Conservation (phyloP, 2,329 filamentous ascomycete genomes). For the Ceratocystis papillata region DNA sequence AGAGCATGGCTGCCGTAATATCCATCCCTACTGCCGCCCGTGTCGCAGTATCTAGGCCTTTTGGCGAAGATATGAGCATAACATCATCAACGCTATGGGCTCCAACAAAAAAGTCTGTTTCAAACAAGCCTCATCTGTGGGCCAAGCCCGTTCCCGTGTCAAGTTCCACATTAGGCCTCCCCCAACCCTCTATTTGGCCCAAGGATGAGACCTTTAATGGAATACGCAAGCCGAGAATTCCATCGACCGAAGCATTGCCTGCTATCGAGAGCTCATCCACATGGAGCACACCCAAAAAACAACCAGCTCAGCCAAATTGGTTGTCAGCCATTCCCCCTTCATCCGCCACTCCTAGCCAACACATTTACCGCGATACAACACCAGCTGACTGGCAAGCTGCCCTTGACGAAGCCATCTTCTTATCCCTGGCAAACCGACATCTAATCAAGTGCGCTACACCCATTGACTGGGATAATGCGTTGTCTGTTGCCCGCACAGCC, state of each 20-base stretch:
- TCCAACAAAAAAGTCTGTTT: not conserved
- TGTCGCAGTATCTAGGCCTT: not conserved
- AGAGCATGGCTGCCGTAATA: constrained; percentile 10
- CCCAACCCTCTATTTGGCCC: constrained; percentile 32
- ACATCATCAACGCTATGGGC: constrained; percentile 20
- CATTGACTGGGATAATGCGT: not conserved
- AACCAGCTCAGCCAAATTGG: not conserved
- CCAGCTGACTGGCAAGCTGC: constrained; percentile 31
- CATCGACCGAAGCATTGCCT: not conserved
- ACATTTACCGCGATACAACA: constrained; percentile 27
- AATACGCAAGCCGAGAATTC: constrained; percentile 20
- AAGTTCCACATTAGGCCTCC: constrained; percentile 26
- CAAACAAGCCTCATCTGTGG: constrained; percentile 16
- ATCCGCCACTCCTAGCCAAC: constrained; percentile 11
- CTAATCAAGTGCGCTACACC: not conserved
- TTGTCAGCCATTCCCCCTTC: not conserved
- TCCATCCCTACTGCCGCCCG: constrained; percentile 3
- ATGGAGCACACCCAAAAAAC: not conserved
- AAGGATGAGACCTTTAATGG: constrained; percentile 3
- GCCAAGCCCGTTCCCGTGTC: not conserved
- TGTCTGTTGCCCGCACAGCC: not conserved
- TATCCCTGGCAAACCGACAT: not conserved
- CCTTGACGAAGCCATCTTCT: constrained; percentile 31
- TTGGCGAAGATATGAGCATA: constrained; percentile 15
- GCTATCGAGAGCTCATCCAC: constrained; percentile 13